A percentile compares a stretch with the other conserved stretches of the same genome.
These are phyloP conservation scores for Trichophyton equinum DNA, from an alignment of 2,329 filamentous ascomycete species.

Conservation along the genomic window DNA sequence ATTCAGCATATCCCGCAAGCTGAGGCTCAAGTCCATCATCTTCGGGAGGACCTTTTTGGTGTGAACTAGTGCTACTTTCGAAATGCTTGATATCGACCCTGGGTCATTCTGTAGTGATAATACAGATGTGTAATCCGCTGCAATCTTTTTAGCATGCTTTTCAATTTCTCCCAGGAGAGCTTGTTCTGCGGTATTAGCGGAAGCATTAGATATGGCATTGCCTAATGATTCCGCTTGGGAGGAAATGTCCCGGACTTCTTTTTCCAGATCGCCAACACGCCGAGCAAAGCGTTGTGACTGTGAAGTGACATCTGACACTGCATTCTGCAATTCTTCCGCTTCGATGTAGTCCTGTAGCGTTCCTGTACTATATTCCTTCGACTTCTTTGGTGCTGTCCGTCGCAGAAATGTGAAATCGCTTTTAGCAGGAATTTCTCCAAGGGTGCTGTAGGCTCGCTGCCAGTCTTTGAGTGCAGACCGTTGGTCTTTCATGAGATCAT, in stretches of 20 bases:
- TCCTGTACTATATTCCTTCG: conserved; percentile 37
- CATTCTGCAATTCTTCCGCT: conserved; percentile 56
- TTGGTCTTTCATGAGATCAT: conserved; percentile 34
- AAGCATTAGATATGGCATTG: conserved; percentile 14
- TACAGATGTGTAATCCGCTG: conserved; percentile 70
- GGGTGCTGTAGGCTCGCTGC: conserved; percentile 25
- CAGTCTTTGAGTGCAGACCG: conserved; percentile 32
- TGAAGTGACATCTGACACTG: conserved; percentile 51
- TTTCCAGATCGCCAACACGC: conserved; percentile 50
- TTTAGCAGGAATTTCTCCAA: conserved; percentile 32
- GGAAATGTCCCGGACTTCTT: conserved; percentile 47
- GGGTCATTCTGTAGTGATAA: conserved; percentile 54
- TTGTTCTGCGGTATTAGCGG: conserved; percentile 41
- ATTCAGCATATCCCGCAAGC: conserved; percentile 40
- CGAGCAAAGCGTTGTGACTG: conserved; percentile 48
- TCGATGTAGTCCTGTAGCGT: conserved; percentile 68
- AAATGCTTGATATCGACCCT: conserved; percentile 50
- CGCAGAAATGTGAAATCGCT: conserved; percentile 33
- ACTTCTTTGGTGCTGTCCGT: conserved; percentile 29
- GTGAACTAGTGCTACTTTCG: conserved; percentile 51
- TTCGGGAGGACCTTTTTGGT: conserved; percentile 52
- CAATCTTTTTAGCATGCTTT: conserved; percentile 72
- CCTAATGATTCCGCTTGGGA: conserved; percentile 36
- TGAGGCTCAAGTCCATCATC: conserved; percentile 43
- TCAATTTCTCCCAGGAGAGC: conserved; percentile 73